These are phyloP conservation scores for Pycnococcus provasolii DNA, from an alignment of 139 green algal species.

Conservation along the genomic window DNA sequence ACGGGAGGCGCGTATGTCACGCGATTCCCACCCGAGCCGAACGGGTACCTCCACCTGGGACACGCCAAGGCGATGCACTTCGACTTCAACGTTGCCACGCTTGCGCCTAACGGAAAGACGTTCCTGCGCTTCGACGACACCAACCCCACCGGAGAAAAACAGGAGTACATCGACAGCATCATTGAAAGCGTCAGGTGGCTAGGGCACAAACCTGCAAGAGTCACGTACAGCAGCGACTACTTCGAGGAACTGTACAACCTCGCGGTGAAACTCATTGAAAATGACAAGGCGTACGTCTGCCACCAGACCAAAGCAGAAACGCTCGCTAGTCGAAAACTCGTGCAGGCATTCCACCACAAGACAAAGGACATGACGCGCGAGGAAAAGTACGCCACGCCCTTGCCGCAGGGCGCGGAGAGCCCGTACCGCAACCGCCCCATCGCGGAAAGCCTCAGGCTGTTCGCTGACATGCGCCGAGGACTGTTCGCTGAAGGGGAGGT, in stretches of 20 bases:
- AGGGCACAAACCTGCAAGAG: constrained; percentile 83
- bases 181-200: constrained; percentile 90
- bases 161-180: constrained; percentile 98
- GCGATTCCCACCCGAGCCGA: constrained; percentile 95
- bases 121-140: constrained; percentile 95
- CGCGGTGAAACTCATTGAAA: constrained; percentile 86
- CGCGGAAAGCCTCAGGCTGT: constrained; percentile 77
- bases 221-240: constrained; percentile 89
- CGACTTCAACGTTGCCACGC: constrained; percentile 86
- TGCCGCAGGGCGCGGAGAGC: constrained; percentile 33
- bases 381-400: not conserved
- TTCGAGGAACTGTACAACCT: constrained; percentile 86
- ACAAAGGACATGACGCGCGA: not conserved
- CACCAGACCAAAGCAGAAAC: constrained; percentile 53
- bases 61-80: constrained; percentile 99
- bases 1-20: constrained; percentile 82
- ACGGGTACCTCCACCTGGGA: constrained; percentile 82
- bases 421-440: constrained; percentile 83
- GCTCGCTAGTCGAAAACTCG: constrained; percentile 11
- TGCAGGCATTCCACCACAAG: constrained; percentile 6
- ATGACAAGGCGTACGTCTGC: constrained; percentile 83
- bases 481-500: constrained; percentile 81
- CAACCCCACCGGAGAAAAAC: constrained; percentile 95
- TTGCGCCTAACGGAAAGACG: constrained; percentile 35
- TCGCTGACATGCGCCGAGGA: constrained; percentile 88